Base-by-base conservation (phyloP, 1,284 basidiomycete species). In the Bjerkandera adusta region DNA sequence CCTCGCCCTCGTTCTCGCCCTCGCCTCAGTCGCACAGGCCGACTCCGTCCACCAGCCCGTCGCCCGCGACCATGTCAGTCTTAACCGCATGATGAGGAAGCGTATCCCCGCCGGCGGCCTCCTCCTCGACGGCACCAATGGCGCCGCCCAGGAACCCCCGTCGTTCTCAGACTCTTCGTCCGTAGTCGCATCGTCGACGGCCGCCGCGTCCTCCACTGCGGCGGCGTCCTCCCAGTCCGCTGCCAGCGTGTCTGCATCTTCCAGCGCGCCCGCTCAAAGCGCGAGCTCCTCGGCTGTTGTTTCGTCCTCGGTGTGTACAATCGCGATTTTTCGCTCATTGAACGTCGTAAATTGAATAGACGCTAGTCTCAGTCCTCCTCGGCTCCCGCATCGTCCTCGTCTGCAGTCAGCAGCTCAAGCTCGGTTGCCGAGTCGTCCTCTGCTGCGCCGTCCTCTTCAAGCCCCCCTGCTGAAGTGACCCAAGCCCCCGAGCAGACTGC, bases 21-120 rank as follows among this genome's bases (percentile, higher is more conserved):
- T 81, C 57, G 61, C 65, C 51, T 58, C 63, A 40, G 52, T 62
- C 46, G 69, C 71, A 41, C 70, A 78, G 50, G 79, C 81, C 59
- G 69, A 72, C 52, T 61, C 67, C 46, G 62, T 71, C 53, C 60
- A 36, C 63, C 47, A 66, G 66, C 12, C 34, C 77, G 71, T 40
- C 76, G 41, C 43, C 10, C 49, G 78, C 55, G 75, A 75, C 63
- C 83, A 86, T 68, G 70, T 59, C 41, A 68, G 69, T 58, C 66
- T 84, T 55, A 77, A 79, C 57, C 83, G 87, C 54, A 68, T 90
- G 62, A 63, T 88, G 55, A 85, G 73, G 68, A 87, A 84, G 62
- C 83, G 86, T 41, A 58, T 68, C 4, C 68, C 70, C 8, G 25
- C 51, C 32, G 35, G 27, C 25, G 36, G 18, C 44, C 6, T 44